Conservation (phyloP, 2,329 filamentous ascomycete genomes). For the Phialophora chinensis region DNA sequence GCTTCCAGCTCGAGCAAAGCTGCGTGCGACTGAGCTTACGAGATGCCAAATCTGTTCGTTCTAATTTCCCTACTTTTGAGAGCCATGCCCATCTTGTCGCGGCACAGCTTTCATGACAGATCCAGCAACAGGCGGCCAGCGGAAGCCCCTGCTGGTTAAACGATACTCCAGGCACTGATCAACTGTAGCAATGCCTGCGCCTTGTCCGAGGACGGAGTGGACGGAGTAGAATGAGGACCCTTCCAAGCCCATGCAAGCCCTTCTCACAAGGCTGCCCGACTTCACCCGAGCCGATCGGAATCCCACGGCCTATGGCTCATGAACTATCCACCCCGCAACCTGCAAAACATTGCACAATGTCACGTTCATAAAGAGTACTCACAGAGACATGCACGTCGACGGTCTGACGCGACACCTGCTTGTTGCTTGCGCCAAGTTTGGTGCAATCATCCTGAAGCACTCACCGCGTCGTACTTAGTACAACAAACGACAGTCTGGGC, state of each 20-base stretch:
- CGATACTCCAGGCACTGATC: conserved; percentile 7
- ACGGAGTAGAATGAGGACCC: background rate
- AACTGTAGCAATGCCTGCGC: background rate
- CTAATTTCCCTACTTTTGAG: background rate
- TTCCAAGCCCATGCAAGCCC: background rate
- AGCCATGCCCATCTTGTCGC: background rate
- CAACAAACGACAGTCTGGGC: conserved; percentile 7
- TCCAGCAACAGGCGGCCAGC: background rate
- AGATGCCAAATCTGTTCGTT: background rate
- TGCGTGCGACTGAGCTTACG: background rate
- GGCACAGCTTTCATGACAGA: background rate
- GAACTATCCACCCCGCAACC: background rate
- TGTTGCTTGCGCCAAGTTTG: background rate
- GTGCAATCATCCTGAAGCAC: conserved; percentile 20
- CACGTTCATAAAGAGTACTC: background rate
- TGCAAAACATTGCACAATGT: background rate
- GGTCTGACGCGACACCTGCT: conserved; percentile 14
- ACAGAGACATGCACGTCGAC: conserved; percentile 1
- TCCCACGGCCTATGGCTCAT: conserved; percentile 4
- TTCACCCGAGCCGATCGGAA: conserved; percentile 25
- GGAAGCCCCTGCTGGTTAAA: background rate
- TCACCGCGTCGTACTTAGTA: conserved; percentile 16
- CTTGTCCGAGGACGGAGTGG: background rate
- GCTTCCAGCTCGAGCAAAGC: background rate
- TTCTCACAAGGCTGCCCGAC: conserved; percentile 26